Evolutionary conservation across 768 basidiomycete species (phyloP).

Genomic region (Termitomyces sp.): DNA sequence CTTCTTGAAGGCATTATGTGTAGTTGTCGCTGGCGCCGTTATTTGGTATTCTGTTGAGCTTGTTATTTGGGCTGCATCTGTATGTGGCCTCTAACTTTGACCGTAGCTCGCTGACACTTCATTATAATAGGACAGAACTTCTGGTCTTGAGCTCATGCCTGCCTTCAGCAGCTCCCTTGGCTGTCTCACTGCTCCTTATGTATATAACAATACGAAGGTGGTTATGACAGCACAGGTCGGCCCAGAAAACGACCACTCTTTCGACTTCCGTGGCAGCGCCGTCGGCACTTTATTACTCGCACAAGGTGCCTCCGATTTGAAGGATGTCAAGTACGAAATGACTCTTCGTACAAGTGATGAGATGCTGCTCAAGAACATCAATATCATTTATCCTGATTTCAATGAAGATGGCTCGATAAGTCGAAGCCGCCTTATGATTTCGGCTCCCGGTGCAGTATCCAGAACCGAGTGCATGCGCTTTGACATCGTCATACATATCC

Average conservation of each 20-base stretch:
- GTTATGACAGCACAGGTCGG: slow-evolving; percentile 31
- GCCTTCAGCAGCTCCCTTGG: slow-evolving; percentile 47
- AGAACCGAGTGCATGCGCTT: slow-evolving; percentile 43
- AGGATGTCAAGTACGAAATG: slow-evolving; percentile 44
- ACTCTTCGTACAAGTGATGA: slow-evolving; percentile 37
- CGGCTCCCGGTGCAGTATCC: slow-evolving; percentile 25
- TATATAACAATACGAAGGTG: slow-evolving; percentile 36
- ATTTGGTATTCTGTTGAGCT: slow-evolving; percentile 39
- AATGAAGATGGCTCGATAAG: slow-evolving; percentile 23
- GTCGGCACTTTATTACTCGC: slow-evolving; percentile 47
- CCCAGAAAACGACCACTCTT: slow-evolving; percentile 31
- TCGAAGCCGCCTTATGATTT: slow-evolving; percentile 31
- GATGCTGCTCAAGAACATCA: slow-evolving; percentile 31
- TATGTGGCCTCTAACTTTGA: slow-evolving; percentile 16
- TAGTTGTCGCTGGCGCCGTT: slow-evolving; percentile 35
- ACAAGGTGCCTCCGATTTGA: slow-evolving; percentile 32
- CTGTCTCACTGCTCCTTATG: slow-evolving; percentile 36
- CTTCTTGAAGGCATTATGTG: slow-evolving; percentile 50
- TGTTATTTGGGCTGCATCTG: slow-evolving; percentile 41
- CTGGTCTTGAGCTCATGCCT: slow-evolving; percentile 53
- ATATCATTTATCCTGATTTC: slow-evolving; percentile 28
- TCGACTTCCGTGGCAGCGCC: slow-evolving; percentile 42
- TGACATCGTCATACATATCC: slow-evolving; percentile 47
- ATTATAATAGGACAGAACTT: slow-evolving; percentile 33
- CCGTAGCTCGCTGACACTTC: neutral